A percentile compares a stretch with the other conserved stretches of the same genome.
phyloP scores from a whole-genome alignment of 1,284 basidiomycete genomes.

The Naganishia liquefaciens region DNA sequence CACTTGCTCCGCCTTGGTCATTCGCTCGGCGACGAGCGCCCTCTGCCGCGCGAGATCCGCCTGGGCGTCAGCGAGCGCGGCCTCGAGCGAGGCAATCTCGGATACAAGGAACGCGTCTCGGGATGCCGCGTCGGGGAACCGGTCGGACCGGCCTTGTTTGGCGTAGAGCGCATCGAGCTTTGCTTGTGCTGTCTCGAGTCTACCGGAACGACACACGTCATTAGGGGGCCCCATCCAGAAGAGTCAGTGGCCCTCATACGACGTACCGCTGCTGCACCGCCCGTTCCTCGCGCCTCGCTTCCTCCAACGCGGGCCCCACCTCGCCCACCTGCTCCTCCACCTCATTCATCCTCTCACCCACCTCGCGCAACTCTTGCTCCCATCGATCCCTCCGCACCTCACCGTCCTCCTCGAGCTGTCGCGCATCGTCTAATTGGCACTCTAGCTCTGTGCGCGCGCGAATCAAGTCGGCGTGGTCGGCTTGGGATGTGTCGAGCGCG shows the following conservation, averaged over 20 bases:
- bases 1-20: slow-evolving; percentile 67
- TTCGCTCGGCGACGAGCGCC: slow-evolving; percentile 73
- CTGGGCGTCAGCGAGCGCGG: slow-evolving; percentile 62
- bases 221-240: too few species aligned
- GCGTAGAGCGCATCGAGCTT: slow-evolving; percentile 72
- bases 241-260: background rate
- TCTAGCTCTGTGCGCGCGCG: slow-evolving; percentile 76
- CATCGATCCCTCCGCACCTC: slow-evolving; percentile 58
- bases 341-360: slow-evolving; percentile 64
- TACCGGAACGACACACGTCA: slow-evolving; percentile 39
- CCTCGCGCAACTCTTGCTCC: slow-evolving; percentile 64
- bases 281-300: slow-evolving; percentile 61
- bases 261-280: slow-evolving; percentile 63
- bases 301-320: slow-evolving; percentile 69
- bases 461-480: slow-evolving; percentile 64
- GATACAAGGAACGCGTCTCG: slow-evolving; percentile 74
- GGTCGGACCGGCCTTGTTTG: slow-evolving; percentile 81
- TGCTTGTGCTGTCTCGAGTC: slow-evolving; percentile 70
- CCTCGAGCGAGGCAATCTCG: slow-evolving; percentile 70
- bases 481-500: slow-evolving; percentile 46
- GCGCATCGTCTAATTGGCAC: slow-evolving; percentile 78
- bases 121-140: slow-evolving; percentile 78
- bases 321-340: slow-evolving; percentile 66
- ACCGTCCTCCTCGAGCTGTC: slow-evolving; percentile 67
- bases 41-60: slow-evolving; percentile 65